Evolutionary conservation across 495 filamentous ascomycete genomes (phyloP), one percentile per base, ranked within the genome.

Genomic region (Penicillium subrubescens): DNA sequence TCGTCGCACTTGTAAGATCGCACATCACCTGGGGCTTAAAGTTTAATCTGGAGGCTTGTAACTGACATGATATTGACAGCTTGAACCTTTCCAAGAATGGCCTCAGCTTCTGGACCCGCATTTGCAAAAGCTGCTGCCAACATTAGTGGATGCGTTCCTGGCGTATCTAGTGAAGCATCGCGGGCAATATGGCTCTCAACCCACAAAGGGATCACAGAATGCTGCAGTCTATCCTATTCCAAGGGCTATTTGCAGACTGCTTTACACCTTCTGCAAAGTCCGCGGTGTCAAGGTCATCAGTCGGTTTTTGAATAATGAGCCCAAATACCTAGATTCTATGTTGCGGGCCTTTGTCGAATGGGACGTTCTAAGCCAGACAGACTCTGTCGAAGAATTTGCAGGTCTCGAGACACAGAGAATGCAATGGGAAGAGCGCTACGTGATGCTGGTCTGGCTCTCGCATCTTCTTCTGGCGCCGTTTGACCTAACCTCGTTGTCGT

Each of bases 231-330:
- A 73, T 60, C 82, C 90, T 0, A 75, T 92, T 6, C 86, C 88
- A 15, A 85, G 85, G 59, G 92, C 90, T 25, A 85, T 96, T 55
- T 90, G 88, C 73, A 86, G 82, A 63, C 77, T 98, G 15, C 78
- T 99, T 15, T 97, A 97, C 74, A 91, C 89, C 1, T 87, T 98
- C 60, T 97, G 93, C 83, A 99, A 99, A 74, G 87, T 98, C 60
- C 86, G 95, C 53, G 95, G 95, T 27, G 88, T 92, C 72, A 98
- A 98, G 70, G 90, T 98, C 21, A 91, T 98, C 64, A 88, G 89
- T 58, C 83, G 92, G 27, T 97, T 98, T 73, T 80, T 98, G 35
- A 92, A 90, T 67, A 94, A 94, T 71, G 94, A 97, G 67, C 90
- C 93, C 0, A 88, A 84, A 61, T 87, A 91, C 66, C 83, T 99